Conservation (phyloP, 202 grass and related monocot species). For the Schoenoplectus tabernaemontani region DNA sequence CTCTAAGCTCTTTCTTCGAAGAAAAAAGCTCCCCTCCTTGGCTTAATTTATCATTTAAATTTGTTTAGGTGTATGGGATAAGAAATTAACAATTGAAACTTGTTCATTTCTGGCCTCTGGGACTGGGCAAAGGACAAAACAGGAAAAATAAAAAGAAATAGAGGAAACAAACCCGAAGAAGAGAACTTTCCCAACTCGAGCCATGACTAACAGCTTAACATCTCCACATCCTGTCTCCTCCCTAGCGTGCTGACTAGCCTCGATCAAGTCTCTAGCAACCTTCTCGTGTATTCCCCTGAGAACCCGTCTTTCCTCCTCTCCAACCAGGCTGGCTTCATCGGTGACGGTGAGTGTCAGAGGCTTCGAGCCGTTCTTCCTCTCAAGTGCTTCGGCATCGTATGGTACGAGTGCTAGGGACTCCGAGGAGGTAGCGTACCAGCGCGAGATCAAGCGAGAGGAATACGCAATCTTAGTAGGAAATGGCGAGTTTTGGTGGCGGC, state of each 20-base stretch:
- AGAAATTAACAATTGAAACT: no score
- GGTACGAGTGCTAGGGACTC: conserved; percentile 30
- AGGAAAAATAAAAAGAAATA: background rate
- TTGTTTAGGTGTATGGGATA: no score
- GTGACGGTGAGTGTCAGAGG: conserved; percentile 34
- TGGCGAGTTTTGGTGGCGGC: background rate
- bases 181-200: conserved; percentile 58
- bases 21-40: background rate
- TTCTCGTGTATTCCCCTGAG: conserved; percentile 25
- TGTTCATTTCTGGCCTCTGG: no score
- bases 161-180: conserved; percentile 36
- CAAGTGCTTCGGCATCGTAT: conserved; percentile 32
- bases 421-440: conserved; percentile 25
- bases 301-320: conserved; percentile 10
- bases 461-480: conserved; percentile 22
- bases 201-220: conserved; percentile 38
- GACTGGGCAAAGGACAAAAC: background rate
- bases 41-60: no score
- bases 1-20: background rate
- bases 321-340: background rate
- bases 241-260: conserved; percentile 16
- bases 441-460: conserved; percentile 34
- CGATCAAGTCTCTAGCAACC: conserved; percentile 40
- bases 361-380: conserved; percentile 39
- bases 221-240: conserved; percentile 15